Conservation (phyloP, 2,329 filamentous ascomycete species). For the Cytospora mali region DNA sequence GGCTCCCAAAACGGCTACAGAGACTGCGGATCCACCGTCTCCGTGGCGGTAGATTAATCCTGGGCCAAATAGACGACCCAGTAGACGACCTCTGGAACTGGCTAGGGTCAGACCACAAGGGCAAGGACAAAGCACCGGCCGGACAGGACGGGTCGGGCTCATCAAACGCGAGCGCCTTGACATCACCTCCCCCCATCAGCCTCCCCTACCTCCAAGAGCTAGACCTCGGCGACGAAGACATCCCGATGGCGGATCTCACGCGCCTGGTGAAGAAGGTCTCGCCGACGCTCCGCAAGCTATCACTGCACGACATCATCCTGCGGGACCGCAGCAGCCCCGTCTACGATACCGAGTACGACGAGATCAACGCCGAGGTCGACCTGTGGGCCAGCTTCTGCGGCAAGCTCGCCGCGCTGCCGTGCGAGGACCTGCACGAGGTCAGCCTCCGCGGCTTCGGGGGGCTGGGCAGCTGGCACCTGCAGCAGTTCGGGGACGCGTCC, state of each 20-base stretch:
- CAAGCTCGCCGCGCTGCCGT: slow-evolving; percentile 2
- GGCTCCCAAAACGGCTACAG: background rate
- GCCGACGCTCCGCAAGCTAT: slow-evolving; percentile 5
- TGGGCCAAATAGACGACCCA: no score
- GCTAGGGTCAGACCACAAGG: slow-evolving; percentile 1
- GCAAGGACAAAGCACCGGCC: slow-evolving; percentile 6
- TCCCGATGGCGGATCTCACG: background rate
- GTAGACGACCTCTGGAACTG: slow-evolving; percentile 9
- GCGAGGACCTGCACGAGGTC: slow-evolving; percentile 9
- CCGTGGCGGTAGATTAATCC: background rate
- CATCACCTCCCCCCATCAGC: background rate
- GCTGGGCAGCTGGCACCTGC: slow-evolving; percentile 6
- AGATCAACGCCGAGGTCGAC: background rate
- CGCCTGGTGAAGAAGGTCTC: slow-evolving; percentile 4
- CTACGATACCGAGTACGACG: background rate
- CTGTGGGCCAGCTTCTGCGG: background rate
- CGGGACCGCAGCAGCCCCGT: background rate
- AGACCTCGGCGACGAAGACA: slow-evolving; percentile 3
- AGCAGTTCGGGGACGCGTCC: background rate
- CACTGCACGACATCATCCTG: slow-evolving; percentile 8
- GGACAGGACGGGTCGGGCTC: background rate
- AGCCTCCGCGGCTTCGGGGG: slow-evolving; percentile 9
- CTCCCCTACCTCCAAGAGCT: slow-evolving; percentile 10
- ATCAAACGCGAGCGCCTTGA: background rate
- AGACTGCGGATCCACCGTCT: slow-evolving; percentile 3